Evolutionary conservation across 2,329 filamentous ascomycete species (phyloP), one percentile per base, ranked within the genome.

Genomic region (Fusarium marasasianum): DNA sequence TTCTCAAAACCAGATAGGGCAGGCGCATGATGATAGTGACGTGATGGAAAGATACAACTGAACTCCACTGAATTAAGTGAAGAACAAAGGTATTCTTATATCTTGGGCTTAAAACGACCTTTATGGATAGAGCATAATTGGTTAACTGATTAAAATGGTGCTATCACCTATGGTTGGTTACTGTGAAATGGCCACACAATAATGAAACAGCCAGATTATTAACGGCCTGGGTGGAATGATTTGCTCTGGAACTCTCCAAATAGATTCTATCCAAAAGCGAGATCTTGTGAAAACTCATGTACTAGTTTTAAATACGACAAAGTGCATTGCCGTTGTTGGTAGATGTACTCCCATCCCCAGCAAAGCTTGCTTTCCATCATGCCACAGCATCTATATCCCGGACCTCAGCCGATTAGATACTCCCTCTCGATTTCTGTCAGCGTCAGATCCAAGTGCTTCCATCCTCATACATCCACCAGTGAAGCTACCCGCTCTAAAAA

Each of bases 1-100:
- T 78, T 78, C 77, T 77, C 74, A 67, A 57, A 45, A 40, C 57
- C 53, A 55, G 38, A 48, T 48, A 53, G 31, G 43, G 40, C 59
- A 69, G 59, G 53, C 38, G 38, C 56, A 45, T 47, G 40, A 56
- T 24, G 45, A 51, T 61, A 62, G 67, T 66, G 51, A 48, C 17
- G 12, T 38, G 68, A 66, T 74, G 56, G 6, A 18, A 12, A 22
- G 17, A 51, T 74, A 72, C 67, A 12, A n/a, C 8, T 2, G 1
- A 5, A 51, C 20, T 10, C 3, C 1, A 6, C 5, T 9, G 3
- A 20, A 20, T 22, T 11, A 17, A 12, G 26, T 26, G 1, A 29
- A 18, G 6, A 14, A 3, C 4, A 31, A 1, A 22, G 20, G 71
- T 74, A 74, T 40, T 48, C 20, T 40, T 29, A 41, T 72, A 69